Evolutionary conservation across 1,284 basidiomycete species (phyloP), one percentile per base, ranked within the genome.

Genomic region (Apiotrichum domesticum): DNA sequence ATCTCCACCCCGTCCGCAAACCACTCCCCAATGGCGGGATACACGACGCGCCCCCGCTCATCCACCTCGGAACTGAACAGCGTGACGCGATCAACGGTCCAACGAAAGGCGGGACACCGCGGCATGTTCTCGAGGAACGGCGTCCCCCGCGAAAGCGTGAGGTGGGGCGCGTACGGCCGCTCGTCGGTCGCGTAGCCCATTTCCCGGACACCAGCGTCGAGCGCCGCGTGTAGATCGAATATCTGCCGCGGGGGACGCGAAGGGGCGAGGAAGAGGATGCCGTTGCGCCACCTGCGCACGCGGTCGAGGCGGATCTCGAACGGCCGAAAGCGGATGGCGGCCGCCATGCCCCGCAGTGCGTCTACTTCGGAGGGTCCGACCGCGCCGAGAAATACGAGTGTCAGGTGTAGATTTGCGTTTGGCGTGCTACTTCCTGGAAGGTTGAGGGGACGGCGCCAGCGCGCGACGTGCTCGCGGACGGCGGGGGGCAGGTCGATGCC

Each of bases 261-360:
- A 9, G 47, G 47, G 9, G 54, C 54, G 37, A 55, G 54, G 47
- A 40, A 42, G 33, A 55, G 43, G 32, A 55, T 50, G 4, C 47
- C 54, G 32, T 55, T 50, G 2, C 48, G 21, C 54, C 54, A 51
- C 14, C 48, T 35, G 2, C 43, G 32, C 11, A 50, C 2, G 32
- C 35, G 29, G 48, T 55, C 44, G n/a, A 55, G 48, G 14, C 8
- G 13, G 2, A 51, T 5, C n/a, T 50, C 37, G 32, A 51, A 41
- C 6, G 49, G 42, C 21, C 7, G 14, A 9, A 46, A 45, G 9
- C 43, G n/a, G 3, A 35, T 21, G 4, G 2, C 7, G 6, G 35
- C 35, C 6, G 35, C 41, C 4, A 29, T 10, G 33, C 9, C 33
- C 10, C 9, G n/a, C 39, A 51, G 6, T 4, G 14, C 33, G 29